Evolutionary conservation across 805 yeast genomes (phyloP), one percentile per base, ranked within the genome.

Genomic region (Saccharomycopsis oosterbeekiorum): DNA sequence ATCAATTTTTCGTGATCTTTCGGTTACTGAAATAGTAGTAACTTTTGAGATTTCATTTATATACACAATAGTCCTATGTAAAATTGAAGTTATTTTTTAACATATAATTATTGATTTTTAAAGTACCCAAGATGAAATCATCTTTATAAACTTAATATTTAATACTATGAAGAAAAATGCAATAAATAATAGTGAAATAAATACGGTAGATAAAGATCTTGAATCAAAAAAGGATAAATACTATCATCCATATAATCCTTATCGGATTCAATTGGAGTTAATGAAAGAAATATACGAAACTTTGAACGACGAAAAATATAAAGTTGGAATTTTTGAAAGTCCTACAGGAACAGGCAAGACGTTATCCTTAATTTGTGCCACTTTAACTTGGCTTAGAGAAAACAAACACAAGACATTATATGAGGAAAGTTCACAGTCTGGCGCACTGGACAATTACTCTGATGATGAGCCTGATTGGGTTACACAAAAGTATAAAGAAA

Each of bases 291-390:
- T 93, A n/a, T 87, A 87, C 67, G 80, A 80, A 26, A 78, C 88
- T 1, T 75, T 92, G 17, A 75, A 76, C 4, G 75, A 77, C 11
- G 63, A 71, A 12, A 71, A 68, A 54, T 80, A 77, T 67, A 89
- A 87, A 69, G 76, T 92, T 1, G 96, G 96, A 0, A 76, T 92
- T 1, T 85, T 92, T 68, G 97, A 92, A 70, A 86, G 94, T 61
- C 98, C 98, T 0, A 92, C 98, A 0, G 98, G 98, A 6, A 89
- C 92, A 1, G 97, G 98, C 2, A 92, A 92, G 71, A 91, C 97
- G 0, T 74, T 93, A 2, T 89, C 97, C 0, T 73, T 92, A 55
- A 87, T 93, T 2, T 93, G 97, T 69, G 82, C 96, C 0, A 76
- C 93, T 0, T 79, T 92, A 80, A 82, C 92, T 0, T 92, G 97